A percentile compares a stretch with the other conserved stretches of the same genome.
Conservation (phyloP, 2,329 filamentous ascomycete species). For the Lizonia empirigonia region DNA sequence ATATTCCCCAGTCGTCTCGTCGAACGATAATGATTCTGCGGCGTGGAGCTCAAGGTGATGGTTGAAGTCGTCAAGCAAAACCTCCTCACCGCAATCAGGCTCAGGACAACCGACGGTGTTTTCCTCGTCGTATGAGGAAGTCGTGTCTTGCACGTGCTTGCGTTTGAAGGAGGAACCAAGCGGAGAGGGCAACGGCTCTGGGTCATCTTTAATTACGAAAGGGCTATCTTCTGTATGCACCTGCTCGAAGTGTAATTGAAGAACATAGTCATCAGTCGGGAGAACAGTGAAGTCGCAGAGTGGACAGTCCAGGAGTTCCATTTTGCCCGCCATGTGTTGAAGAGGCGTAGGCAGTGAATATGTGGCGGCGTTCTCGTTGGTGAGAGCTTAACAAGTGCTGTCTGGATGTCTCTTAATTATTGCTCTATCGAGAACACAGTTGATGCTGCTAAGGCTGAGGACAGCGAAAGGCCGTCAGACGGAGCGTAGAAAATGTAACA, state of each 20-base stretch:
- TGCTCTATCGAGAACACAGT: background rate
- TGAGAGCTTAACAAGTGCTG: background rate
- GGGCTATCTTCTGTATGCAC: conserved; percentile 47
- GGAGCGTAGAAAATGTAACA: background rate
- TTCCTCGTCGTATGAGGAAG: conserved; percentile 41
- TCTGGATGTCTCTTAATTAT: background rate
- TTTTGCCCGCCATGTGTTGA: conserved; percentile 26
- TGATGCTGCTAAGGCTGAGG: background rate
- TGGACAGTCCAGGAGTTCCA: conserved; percentile 41
- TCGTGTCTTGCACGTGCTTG: conserved; percentile 25
- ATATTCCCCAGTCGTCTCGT: conserved; percentile 43
- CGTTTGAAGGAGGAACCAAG: conserved; percentile 27
- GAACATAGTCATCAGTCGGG: conserved; percentile 38
- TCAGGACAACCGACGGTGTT: conserved; percentile 49
- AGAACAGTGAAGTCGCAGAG: conserved; percentile 42
- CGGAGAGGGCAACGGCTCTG: conserved; percentile 33
- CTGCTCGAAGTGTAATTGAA: conserved; percentile 51
- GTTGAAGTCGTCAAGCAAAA: conserved; percentile 51
- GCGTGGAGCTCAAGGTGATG: conserved; percentile 55
- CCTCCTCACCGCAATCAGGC: conserved; percentile 51
- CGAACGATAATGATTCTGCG: conserved; percentile 48
- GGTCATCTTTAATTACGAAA: conserved; percentile 43
- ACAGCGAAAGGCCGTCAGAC: background rate
- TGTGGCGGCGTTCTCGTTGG: background rate
- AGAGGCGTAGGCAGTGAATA: background rate